These are phyloP conservation scores for Clarireedia hainanense DNA, from an alignment of 2,329 filamentous ascomycete species.

Conservation along the genomic window DNA sequence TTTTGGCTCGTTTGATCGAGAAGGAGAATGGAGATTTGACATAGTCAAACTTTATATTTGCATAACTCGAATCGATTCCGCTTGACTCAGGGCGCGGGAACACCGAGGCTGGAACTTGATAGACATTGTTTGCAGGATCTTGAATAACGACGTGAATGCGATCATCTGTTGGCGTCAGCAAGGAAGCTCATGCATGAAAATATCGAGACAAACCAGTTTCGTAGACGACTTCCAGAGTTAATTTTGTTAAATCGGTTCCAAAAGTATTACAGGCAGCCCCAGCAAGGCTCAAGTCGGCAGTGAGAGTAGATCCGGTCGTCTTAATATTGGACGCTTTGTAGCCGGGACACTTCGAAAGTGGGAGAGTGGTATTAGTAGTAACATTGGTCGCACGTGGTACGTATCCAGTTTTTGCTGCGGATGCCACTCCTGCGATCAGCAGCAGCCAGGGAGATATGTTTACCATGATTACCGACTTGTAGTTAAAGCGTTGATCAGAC, in stretches of 20 bases:
- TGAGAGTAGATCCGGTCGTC: constrained; percentile 37
- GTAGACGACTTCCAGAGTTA: constrained; percentile 53
- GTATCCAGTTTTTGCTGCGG: not conserved
- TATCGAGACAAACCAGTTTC: constrained; percentile 41
- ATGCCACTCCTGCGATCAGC: not conserved
- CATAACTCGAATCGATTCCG: constrained; percentile 26
- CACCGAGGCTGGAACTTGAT: constrained; percentile 53
- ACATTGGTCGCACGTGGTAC: not conserved
- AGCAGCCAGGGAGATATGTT: not conserved
- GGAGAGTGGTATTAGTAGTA: constrained; percentile 7
- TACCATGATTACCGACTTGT: not conserved
- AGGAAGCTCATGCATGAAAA: constrained; percentile 22
- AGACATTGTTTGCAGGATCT: constrained; percentile 49
- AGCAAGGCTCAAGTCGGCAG: constrained; percentile 49
- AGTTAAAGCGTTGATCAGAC: not conserved
- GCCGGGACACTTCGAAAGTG: constrained; percentile 38
- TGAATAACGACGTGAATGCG: constrained; percentile 59
- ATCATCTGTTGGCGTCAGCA: constrained; percentile 33
- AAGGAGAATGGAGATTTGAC: constrained; percentile 53
- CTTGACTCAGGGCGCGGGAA: constrained; percentile 42
- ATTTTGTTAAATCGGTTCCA: constrained; percentile 46
- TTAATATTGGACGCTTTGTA: constrained; percentile 44
- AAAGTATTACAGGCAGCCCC: constrained; percentile 53
- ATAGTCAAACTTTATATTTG: constrained; percentile 44
- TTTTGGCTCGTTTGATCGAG: constrained; percentile 41